Percentiles rank a stretch among this genome's conserved stretches.
Evolutionary conservation across 2,329 filamentous ascomycete genomes (phyloP).

Genomic region (Nemania serpens): DNA sequence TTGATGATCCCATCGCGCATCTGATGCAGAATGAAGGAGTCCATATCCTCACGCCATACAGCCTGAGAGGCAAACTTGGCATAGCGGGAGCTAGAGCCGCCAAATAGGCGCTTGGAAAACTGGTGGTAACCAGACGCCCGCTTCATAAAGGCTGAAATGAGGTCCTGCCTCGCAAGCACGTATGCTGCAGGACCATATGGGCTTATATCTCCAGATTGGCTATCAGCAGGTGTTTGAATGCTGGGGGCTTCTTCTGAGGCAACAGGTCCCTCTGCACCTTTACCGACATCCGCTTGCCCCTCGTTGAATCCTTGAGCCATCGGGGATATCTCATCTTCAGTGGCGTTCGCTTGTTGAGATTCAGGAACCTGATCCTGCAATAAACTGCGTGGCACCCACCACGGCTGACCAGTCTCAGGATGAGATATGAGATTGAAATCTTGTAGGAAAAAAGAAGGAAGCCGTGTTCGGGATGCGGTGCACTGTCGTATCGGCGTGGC

Average conservation of each 20-base stretch:
- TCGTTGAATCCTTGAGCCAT: not conserved
- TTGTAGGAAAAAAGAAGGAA: slow-evolving; percentile 69
- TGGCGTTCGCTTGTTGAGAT: slow-evolving; percentile 1
- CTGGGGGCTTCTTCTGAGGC: not conserved
- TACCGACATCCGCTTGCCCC: not conserved
- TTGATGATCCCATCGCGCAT: slow-evolving; percentile 55
- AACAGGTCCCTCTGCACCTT: not conserved
- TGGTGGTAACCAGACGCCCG: slow-evolving; percentile 20
- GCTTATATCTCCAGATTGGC: not conserved
- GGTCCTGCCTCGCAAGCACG: slow-evolving; percentile 40
- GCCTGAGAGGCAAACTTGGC: slow-evolving; percentile 25
- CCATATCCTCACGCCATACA: slow-evolving; percentile 62
- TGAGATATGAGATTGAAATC: slow-evolving; percentile 61
- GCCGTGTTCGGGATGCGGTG: slow-evolving; percentile 48
- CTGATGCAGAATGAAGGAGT: slow-evolving; percentile 53
- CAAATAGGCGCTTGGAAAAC: slow-evolving; percentile 20
- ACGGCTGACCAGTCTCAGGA: slow-evolving; percentile 56
- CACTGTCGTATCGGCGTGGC: slow-evolving; percentile 64
- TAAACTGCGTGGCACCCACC: slow-evolving; percentile 59
- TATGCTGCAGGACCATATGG: slow-evolving; percentile 38
- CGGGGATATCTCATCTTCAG: slow-evolving; percentile 30
- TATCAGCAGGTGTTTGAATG: not conserved
- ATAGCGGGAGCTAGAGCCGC: slow-evolving; percentile 25
- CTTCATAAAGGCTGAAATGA: slow-evolving; percentile 37
- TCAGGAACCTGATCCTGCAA: slow-evolving; percentile 25